Evolutionary conservation across 1,284 basidiomycete genomes (phyloP), one percentile per base, ranked within the genome.

Genomic region (Fomes fomentarius): DNA sequence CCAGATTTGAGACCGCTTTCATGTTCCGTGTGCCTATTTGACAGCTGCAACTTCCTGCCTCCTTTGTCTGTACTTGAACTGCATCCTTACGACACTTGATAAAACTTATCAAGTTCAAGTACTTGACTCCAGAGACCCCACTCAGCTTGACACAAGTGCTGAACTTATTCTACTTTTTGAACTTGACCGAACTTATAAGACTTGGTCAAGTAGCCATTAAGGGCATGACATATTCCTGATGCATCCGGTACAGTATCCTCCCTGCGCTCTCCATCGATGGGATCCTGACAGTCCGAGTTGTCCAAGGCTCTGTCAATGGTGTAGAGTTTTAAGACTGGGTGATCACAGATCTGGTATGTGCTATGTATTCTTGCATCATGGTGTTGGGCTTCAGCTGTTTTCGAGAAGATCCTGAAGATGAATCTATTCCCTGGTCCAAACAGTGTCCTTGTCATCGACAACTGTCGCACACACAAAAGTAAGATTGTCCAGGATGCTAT

Each of bases 381-480:
- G n/a, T n/a, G n/a, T n/a, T n/a, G n/a, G n/a, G n/a, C n/a, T 19
- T 31, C 35, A 24, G 2, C n/a, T 43, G 21, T 25, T 35, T 14
- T 14, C 11, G 9, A 2, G 30, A 17, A 71, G 68, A 46, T 71
- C 7, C 65, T 64, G 3, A 46, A 54, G 31, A 67, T 66, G 56
- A 67, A 66, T 22, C 64, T 57, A 11, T 71, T 61, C 51, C 70
- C 69, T 12, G 63, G 59, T 14, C 46, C 52, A 3, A 52, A 52
- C 19, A 71, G 69, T 56, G 58, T 72, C 12, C 56, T 72, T 5
- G 47, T 71, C 10, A 41, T 71, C 11, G 69, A 71, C 50, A 71
- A 71, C 43, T 67, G 66, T 41, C 31, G 56, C 8, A 70, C 65
- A 14, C 67, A 72, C 52, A 60, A 70, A 31, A 63, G 52, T 46